Evolutionary conservation across 1,284 basidiomycete genomes (phyloP).

Genomic region (Termitomyces sp.): DNA sequence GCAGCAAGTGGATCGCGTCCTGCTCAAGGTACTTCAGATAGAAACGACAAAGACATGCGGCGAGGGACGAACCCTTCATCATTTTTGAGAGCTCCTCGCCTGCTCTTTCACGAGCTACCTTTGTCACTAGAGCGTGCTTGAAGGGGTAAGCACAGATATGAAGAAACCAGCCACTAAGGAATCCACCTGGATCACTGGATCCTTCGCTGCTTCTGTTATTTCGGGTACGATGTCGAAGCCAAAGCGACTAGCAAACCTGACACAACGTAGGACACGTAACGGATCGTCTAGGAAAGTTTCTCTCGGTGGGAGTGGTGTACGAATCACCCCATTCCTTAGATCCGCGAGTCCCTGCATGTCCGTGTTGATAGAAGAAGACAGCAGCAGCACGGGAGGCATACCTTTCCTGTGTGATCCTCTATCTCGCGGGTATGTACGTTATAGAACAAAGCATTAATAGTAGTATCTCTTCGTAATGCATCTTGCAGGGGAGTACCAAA

Average conservation of each 20-base stretch:
- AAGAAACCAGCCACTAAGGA: neutral
- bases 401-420: conserved; percentile 87
- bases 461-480: conserved; percentile 87
- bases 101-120: conserved; percentile 87
- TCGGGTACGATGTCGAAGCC: conserved; percentile 78
- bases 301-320: conserved; percentile 84
- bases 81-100: conserved; percentile 90
- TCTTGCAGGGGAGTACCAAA: conserved; percentile 95
- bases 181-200: conserved; percentile 68
- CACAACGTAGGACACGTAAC: conserved; percentile 83
- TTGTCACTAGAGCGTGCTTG: conserved; percentile 68
- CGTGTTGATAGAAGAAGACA: neutral
- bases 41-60: neutral
- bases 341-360: conserved; percentile 72
- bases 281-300: conserved; percentile 96
- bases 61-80: conserved; percentile 59
- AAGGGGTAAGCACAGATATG: conserved; percentile 1
- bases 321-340: conserved; percentile 72
- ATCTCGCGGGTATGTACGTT: conserved; percentile 88
- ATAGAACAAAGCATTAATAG: conserved; percentile 96
- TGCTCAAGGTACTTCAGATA: conserved; percentile 23
- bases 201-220: conserved; percentile 61
- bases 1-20: conserved; percentile 73
- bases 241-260: conserved; percentile 90
- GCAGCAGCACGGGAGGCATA: conserved; percentile 19